Evolutionary conservation across 306 rosid species (phyloP), one percentile per base, ranked within the genome.

Genomic region (Hippophae gyantsensis): DNA sequence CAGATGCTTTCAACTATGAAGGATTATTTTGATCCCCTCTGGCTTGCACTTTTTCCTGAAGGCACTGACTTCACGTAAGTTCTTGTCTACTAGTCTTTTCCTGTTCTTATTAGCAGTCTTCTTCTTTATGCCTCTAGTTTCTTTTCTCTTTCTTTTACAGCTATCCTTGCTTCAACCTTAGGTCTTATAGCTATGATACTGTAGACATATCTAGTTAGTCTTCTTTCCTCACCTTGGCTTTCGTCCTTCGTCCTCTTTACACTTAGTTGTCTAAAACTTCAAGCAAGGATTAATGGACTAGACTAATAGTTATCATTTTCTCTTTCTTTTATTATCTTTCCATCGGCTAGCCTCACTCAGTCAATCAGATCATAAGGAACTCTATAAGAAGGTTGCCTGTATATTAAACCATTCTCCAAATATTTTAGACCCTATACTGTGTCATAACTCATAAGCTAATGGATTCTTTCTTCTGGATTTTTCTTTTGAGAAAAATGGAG

Each of bases 21-120:
- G 57, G 85, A 87, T 79, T 80, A 85, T 8, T 71, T 27, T 62
- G 89, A 79, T 74, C 82, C 84, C 54, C 92, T 87, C 32, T 87
- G 89, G 95, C 92, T 87, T 70, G 89, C 83, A n/a, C 84, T 87
- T 66, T 84, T 87, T 76, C 95, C 95, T 6, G 95, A 87, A 78
- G 95, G 95, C 78, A 87, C 95, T 11, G 92, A 87, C 74, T 87
- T 66, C 70, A 84, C 83, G 95, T 84, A 79, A 84, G 46, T 55
- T 66, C 67, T 71, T 27, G 2, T 47, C 56, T 58, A 12, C 43
- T 18, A 38, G 10, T 65, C 42, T 66, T 26, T 25, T 45, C 56
- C 48, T 18, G 23, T 18, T 18, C 23, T 18, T 18, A 18, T 18
- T 18, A 18, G 23, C 23, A 18, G 23, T 18, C 23, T 0, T 18